A percentile compares a stretch with the other conserved stretches of the same genome.
Evolutionary conservation across 192 early-diverging fungal genomes (phyloP).

Genomic region (Lobosporangium transversale): DNA sequence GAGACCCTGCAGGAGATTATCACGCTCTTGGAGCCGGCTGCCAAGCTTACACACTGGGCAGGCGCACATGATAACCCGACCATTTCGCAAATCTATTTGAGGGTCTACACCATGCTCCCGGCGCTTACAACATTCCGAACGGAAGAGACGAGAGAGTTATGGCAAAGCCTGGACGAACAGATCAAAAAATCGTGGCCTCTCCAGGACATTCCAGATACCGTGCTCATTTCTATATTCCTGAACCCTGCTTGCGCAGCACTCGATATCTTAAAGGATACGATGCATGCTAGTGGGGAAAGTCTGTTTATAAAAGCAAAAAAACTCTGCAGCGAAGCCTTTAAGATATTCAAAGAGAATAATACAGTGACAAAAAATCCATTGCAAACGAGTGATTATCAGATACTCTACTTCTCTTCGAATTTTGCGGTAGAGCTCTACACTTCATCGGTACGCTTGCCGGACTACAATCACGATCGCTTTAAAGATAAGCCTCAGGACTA

Average conservation of each 20-base stretch:
- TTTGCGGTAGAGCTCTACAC: conserved; percentile 1
- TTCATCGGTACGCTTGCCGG: too few species aligned
- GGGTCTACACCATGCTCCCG: conserved; percentile 3
- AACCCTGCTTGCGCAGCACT: conserved; percentile 15
- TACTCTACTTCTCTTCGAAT: background rate
- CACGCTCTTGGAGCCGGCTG: conserved; percentile 13
- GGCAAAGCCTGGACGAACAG: background rate
- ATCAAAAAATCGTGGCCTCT: conserved; percentile 18
- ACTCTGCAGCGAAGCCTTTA: background rate
- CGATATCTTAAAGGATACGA: background rate
- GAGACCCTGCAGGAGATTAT: conserved; percentile 11
- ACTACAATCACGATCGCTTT: background rate
- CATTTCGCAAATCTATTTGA: conserved; percentile 17
- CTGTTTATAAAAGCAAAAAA: conserved; percentile 2
- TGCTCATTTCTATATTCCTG: conserved; percentile 16
- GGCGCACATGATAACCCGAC: background rate
- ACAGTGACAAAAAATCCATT: background rate
- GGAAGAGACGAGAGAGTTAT: background rate
- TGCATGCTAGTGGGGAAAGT: background rate
- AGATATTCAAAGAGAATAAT: background rate
- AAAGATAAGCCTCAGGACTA: background rate
- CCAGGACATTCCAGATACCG: conserved; percentile 18
- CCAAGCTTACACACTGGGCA: conserved; percentile 23
- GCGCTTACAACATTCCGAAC: background rate
- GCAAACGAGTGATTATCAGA: background rate